These are phyloP conservation scores for Rhytidiadelphus loreus DNA, from an alignment of 225 moss, liverwort and hornwort species.

Conservation along the genomic window DNA sequence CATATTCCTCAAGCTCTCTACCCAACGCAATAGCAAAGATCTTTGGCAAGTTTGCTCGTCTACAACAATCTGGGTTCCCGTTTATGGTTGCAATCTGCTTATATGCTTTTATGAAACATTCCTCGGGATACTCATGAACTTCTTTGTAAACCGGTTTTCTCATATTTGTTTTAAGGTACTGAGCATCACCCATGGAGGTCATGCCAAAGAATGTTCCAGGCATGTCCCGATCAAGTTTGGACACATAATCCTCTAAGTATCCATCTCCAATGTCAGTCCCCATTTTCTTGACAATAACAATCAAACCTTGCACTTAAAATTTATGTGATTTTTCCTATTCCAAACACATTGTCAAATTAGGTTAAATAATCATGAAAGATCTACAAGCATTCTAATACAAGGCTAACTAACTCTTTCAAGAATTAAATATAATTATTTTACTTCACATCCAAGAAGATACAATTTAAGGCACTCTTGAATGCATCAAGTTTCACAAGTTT, in stretches of 20 bases:
- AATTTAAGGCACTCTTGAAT: not conserved
- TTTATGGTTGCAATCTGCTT: conserved; percentile 13
- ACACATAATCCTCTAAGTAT: conserved; percentile 16
- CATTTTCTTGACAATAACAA: not conserved
- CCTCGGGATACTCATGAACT: not conserved
- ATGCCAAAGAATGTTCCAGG: conserved; percentile 39
- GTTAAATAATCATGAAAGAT: not conserved
- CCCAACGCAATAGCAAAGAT: conserved; percentile 33
- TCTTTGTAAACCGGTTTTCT: conserved; percentile 11
- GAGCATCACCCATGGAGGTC: conserved; percentile 26
- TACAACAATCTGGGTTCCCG: conserved; percentile 15
- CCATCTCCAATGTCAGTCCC: not conserved
- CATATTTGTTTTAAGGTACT: conserved; percentile 1
- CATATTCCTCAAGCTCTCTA: conserved; percentile 28
- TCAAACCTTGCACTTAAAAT: not conserved
- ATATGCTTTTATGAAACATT: conserved; percentile 17
- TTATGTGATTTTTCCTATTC: not conserved
- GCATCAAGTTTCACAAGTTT: not conserved
- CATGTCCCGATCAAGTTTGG: conserved; percentile 5
- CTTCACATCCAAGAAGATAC: rapidly evolving
- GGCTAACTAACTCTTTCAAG: rapidly evolving
- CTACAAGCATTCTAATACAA: not conserved
- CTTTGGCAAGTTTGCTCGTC: conserved; percentile 29
- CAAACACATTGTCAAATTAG: not conserved
- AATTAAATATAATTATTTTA: not conserved